Evolutionary conservation across 2,329 filamentous ascomycete species (phyloP).

Genomic region (Fusarium euwallaceae): DNA sequence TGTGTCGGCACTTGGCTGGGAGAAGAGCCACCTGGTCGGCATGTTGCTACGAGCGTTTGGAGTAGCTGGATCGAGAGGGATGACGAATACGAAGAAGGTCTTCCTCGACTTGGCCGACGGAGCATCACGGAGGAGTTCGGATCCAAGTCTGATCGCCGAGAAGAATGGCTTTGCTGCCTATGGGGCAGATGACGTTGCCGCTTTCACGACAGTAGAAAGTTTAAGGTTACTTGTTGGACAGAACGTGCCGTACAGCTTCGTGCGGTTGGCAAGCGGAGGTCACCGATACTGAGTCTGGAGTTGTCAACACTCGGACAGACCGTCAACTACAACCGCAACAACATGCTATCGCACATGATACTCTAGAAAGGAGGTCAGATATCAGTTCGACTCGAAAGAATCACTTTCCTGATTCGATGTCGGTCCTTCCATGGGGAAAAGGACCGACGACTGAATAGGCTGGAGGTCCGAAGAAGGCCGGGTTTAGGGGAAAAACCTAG

Average conservation of each 20-base stretch:
- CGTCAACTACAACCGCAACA: neutral
- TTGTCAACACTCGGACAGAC: neutral
- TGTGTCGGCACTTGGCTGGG: constrained; percentile 81
- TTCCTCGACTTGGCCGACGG: constrained; percentile 83
- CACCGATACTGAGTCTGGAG: constrained; percentile 60
- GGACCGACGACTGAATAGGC: constrained; percentile 31
- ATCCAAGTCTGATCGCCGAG: constrained; percentile 78
- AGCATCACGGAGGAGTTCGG: constrained; percentile 66
- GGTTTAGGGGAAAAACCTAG: constrained; percentile 27
- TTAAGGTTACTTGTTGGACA: constrained; percentile 83
- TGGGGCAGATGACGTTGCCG: constrained; percentile 82
- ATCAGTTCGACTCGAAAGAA: constrained; percentile 2
- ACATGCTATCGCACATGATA: neutral
- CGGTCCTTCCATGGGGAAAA: constrained; percentile 9
- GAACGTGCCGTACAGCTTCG: constrained; percentile 90
- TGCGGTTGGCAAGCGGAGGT: constrained; percentile 75
- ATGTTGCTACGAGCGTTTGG: constrained; percentile 83
- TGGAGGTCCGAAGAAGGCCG: constrained; percentile 25
- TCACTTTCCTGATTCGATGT: constrained; percentile 23
- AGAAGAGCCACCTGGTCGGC: constrained; percentile 83
- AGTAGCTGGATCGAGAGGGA: constrained; percentile 48
- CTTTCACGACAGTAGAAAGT: constrained; percentile 88
- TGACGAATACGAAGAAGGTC: constrained; percentile 70
- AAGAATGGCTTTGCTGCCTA: constrained; percentile 84
- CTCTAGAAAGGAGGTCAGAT: neutral